phyloP scores from a whole-genome alignment of 768 basidiomycete species.

The Dictyophora rubrovolvata region DNA sequence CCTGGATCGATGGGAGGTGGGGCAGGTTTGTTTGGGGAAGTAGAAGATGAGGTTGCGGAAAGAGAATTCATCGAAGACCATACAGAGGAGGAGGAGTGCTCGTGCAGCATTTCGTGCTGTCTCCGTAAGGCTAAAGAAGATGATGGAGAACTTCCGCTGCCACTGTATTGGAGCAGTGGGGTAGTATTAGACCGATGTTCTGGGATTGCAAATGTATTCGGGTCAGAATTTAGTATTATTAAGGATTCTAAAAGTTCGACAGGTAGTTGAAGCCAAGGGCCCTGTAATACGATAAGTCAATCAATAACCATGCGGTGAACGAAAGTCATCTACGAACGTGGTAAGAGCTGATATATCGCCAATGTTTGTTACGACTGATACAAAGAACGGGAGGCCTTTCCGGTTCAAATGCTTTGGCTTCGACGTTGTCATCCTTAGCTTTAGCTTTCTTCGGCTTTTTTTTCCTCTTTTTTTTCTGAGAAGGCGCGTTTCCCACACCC shows the following conservation, averaged over 20 bases:
- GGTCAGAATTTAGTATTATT: constrained; percentile 67
- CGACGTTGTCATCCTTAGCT: constrained; percentile 30
- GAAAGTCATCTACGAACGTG: constrained; percentile 46
- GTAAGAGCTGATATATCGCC: constrained; percentile 88
- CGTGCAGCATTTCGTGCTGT: constrained; percentile 32
- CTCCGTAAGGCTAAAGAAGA: constrained; percentile 27
- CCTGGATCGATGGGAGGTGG: constrained; percentile 88
- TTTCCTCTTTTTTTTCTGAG: constrained; percentile 32
- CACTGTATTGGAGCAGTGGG: constrained; percentile 23
- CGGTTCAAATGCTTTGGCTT: constrained; percentile 22
- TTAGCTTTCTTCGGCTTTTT: constrained; percentile 52
- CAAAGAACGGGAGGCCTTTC: constrained; percentile 58
- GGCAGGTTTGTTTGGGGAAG: constrained; percentile 54
- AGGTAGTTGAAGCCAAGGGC: constrained; percentile 86
- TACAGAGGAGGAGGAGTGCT: constrained; percentile 26
- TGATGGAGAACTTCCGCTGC: constrained; percentile 13
- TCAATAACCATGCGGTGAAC: not conserved
- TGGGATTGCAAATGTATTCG: constrained; percentile 41
- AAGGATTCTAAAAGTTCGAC: constrained; percentile 78
- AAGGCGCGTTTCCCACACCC: not conserved
- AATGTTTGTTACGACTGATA: constrained; percentile 90
- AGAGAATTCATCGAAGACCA: constrained; percentile 18
- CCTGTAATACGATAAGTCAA: constrained; percentile 33
- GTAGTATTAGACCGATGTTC: constrained; percentile 34
- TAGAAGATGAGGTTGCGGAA: constrained; percentile 29